Conservation (phyloP, 257 asterid species). For the Osmanthus fragrans region DNA sequence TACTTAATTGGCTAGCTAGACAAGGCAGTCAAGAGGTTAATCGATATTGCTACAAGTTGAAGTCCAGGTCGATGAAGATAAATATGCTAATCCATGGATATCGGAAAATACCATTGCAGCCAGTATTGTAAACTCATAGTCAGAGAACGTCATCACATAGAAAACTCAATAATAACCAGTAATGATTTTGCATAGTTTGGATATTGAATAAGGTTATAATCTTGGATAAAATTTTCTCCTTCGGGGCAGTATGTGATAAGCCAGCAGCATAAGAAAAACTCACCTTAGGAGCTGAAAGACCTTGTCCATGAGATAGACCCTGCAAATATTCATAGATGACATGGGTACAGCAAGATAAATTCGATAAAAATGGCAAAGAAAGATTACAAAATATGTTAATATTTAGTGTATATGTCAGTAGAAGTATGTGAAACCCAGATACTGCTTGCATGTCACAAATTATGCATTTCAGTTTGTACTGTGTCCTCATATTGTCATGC, state of each 20-base stretch:
- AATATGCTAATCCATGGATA: not conserved
- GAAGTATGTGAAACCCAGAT: not conserved
- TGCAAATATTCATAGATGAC: constrained; percentile 39
- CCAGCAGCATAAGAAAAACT: constrained; percentile 27
- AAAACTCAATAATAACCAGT: constrained; percentile 5
- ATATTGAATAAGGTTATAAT: not conserved
- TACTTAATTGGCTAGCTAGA: not conserved
- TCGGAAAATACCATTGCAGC: not conserved
- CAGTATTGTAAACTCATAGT: not conserved
- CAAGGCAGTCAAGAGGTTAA: not conserved
- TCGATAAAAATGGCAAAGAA: constrained; percentile 5
- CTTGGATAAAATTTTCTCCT: constrained; percentile 10
- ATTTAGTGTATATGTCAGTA: not conserved
- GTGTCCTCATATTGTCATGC: constrained; percentile 11
- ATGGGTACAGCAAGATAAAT: constrained; percentile 13
- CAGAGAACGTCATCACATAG: not conserved
- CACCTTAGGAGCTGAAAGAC: constrained; percentile 67
- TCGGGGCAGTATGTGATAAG: constrained; percentile 6
- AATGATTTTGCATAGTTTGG: not conserved
- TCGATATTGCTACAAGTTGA: not conserved
- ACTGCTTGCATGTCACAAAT: not conserved
- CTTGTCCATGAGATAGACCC: constrained; percentile 61
- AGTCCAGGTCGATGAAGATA: not conserved
- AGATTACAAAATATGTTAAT: constrained; percentile 2
- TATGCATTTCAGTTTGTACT: constrained; percentile 1